Evolutionary conservation across 129 eudicot species (phyloP).

Genomic region (Sambucus nigra): DNA sequence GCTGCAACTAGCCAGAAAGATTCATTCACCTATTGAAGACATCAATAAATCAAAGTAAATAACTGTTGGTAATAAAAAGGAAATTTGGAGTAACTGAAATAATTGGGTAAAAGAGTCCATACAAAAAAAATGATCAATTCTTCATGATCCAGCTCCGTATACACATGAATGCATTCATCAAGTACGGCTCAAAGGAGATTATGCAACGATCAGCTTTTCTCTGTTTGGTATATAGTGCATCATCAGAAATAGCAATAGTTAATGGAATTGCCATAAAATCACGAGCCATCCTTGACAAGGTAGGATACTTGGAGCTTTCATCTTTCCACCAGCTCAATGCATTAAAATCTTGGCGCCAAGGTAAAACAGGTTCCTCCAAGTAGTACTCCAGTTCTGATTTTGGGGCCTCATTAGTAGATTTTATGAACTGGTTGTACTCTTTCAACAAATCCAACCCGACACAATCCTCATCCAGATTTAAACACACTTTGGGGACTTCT

Average conservation of each 20-base stretch:
- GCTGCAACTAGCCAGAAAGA: too few relatives aligned
- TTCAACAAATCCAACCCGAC: not conserved
- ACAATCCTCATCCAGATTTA: not conserved
- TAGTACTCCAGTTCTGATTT: slow-evolving; percentile 20
- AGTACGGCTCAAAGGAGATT: not conserved
- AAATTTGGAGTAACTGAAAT: too few relatives aligned
- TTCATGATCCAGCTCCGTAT: not conserved
- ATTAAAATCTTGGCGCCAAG: slow-evolving; percentile 14
- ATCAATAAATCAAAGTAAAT: too few relatives aligned
- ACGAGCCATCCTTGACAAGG: slow-evolving; percentile 22
- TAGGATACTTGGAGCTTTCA: slow-evolving; percentile 17
- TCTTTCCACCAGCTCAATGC: slow-evolving; percentile 23
- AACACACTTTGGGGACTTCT: too few relatives aligned
- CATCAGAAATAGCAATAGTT: not conserved
- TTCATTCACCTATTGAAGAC: too few relatives aligned
- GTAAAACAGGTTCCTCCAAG: slow-evolving; percentile 23
- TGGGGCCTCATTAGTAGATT: not conserved
- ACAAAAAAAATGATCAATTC: not conserved
- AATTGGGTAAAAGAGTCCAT: not conserved
- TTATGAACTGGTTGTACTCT: not conserved
- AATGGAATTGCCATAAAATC: slow-evolving; percentile 14
- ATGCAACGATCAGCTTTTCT: not conserved
- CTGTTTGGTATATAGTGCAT: not conserved
- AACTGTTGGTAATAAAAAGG: too few relatives aligned
- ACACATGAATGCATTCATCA: slow-evolving; percentile 22